Conservation (phyloP, 2,329 filamentous ascomycete genomes). For the Plenodomus lindquistii region DNA sequence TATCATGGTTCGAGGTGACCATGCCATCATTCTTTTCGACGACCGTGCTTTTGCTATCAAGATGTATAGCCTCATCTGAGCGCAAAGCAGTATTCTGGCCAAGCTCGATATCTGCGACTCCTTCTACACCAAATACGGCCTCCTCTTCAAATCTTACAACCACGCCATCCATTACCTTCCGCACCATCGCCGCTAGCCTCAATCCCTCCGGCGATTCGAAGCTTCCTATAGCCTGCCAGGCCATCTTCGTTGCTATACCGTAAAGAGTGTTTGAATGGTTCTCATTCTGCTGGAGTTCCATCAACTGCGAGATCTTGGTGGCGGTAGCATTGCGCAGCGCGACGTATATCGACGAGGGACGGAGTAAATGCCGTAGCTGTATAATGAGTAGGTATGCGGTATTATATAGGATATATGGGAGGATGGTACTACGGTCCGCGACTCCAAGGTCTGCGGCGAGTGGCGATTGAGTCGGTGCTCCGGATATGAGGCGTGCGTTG, state of each 20-base stretch:
- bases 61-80: no score
- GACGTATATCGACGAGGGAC: slow-evolving; percentile 15
- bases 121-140: not conserved
- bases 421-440: slow-evolving; percentile 24
- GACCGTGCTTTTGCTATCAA: no score
- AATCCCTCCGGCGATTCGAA: slow-evolving; percentile 26
- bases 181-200: slow-evolving; percentile 18
- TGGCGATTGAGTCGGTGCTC: slow-evolving; percentile 1
- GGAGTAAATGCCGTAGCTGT: slow-evolving; percentile 22
- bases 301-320: slow-evolving; percentile 18
- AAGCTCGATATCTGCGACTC: not conserved
- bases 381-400: slow-evolving; percentile 24
- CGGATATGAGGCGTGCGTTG: slow-evolving; percentile 16
- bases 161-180: slow-evolving; percentile 10
- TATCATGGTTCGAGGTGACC: no score
- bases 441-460: slow-evolving; percentile 16
- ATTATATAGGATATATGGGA: slow-evolving; percentile 31
- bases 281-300: slow-evolving; percentile 26
- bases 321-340: slow-evolving; percentile 23
- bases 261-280: slow-evolving; percentile 32
- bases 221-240: slow-evolving; percentile 30
- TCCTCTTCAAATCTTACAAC: slow-evolving; percentile 8
- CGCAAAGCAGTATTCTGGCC: no score
- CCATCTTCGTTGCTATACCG: slow-evolving; percentile 29
- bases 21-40: no score